phyloP scores from a whole-genome alignment of 495 filamentous ascomycete species.

The Podospora conica region DNA sequence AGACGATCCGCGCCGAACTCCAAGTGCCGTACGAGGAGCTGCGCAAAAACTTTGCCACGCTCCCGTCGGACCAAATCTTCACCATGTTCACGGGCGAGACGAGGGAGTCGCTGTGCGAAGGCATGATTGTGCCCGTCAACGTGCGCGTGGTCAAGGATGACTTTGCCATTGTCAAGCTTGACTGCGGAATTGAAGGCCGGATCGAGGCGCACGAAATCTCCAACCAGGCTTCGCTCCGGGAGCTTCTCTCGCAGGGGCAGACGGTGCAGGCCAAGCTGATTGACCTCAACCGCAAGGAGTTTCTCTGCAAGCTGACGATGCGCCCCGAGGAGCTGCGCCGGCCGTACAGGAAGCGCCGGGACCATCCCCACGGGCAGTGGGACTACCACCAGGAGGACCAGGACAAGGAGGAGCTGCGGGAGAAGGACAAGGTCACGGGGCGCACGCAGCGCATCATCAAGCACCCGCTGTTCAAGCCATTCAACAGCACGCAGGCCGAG shows the following conservation, averaged over 20 bases:
- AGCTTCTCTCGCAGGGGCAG: slow-evolving; percentile 66
- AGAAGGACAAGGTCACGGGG: slow-evolving; percentile 73
- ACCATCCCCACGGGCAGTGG: slow-evolving; percentile 76
- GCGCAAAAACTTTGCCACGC: slow-evolving; percentile 66
- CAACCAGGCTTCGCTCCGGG: slow-evolving; percentile 49
- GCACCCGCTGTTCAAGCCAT: slow-evolving; percentile 88
- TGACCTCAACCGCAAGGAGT: slow-evolving; percentile 74
- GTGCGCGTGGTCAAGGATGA: slow-evolving; percentile 84
- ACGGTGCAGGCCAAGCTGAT: slow-evolving; percentile 82
- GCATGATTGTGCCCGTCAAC: slow-evolving; percentile 86
- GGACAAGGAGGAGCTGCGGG: slow-evolving; percentile 68
- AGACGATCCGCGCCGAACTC: slow-evolving; percentile 91
- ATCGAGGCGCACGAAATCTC: slow-evolving; percentile 68
- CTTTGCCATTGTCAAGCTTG: slow-evolving; percentile 85
- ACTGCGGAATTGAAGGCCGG: slow-evolving; percentile 88
- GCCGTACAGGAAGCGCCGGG: slow-evolving; percentile 57
- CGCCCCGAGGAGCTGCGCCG: slow-evolving; percentile 70
- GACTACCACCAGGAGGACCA: slow-evolving; percentile 71
- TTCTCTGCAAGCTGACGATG: slow-evolving; percentile 75
- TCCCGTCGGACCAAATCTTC: slow-evolving; percentile 78
- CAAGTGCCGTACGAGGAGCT: slow-evolving; percentile 91
- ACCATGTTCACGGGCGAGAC: slow-evolving; percentile 97
- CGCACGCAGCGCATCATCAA: slow-evolving; percentile 92
- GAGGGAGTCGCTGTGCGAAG: slow-evolving; percentile 67
- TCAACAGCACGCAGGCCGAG: slow-evolving; percentile 88